A percentile compares a stretch with the other conserved stretches of the same genome.
These are phyloP conservation scores for Chloris gayana DNA, from an alignment of 176 grass and related monocot genomes.

Conservation along the genomic window DNA sequence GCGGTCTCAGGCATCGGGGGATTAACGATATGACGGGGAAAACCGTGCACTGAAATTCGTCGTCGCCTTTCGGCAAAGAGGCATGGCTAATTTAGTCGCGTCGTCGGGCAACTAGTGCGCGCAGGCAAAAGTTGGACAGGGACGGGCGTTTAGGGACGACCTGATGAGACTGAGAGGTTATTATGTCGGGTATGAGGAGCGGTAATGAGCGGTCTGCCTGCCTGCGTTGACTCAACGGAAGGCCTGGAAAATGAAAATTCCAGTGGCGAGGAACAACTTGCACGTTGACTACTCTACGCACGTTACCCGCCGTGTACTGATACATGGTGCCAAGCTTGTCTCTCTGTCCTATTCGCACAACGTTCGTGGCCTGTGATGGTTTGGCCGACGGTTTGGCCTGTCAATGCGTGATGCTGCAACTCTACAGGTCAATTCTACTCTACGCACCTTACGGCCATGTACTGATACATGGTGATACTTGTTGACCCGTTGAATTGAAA, in stretches of 20 bases:
- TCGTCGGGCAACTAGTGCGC: conserved; percentile 5
- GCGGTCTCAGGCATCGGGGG: background rate
- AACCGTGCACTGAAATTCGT: background rate
- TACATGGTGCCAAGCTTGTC: conserved; percentile 9
- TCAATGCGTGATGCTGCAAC: too few relatives aligned
- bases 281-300: background rate
- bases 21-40: conserved; percentile 3
- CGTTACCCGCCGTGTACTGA: too few relatives aligned
- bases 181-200: background rate
- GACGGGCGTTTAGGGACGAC: background rate
- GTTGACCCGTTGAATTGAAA: background rate
- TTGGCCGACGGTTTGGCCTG: background rate
- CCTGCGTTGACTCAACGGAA: background rate
- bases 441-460: background rate
- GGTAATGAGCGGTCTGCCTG: background rate
- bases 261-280: background rate
- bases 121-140: background rate
- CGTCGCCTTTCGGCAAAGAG: conserved; percentile 22
- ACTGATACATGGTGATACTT: background rate
- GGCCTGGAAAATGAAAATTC: background rate
- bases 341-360: too few relatives aligned
- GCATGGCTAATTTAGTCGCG: background rate
- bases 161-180: background rate
- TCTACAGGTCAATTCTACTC: conserved; percentile 3
- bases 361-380: too few relatives aligned